These are phyloP conservation scores for Fusarium sp. DNA, from an alignment of 2,329 filamentous ascomycete genomes.

Conservation along the genomic window DNA sequence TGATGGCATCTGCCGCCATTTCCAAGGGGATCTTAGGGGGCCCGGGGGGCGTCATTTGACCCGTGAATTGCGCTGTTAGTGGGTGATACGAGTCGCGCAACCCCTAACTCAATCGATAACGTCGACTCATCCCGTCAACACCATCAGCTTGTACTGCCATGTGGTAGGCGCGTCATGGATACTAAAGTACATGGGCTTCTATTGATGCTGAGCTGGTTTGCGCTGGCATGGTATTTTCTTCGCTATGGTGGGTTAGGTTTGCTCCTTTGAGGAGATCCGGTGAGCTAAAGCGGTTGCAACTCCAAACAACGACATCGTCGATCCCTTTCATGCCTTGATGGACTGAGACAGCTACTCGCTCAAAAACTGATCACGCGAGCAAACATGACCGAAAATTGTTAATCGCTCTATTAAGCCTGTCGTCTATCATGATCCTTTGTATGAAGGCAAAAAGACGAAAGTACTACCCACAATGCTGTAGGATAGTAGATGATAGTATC, in stretches of 20 bases:
- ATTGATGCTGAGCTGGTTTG: slow-evolving; percentile 3
- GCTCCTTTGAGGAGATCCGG: neutral
- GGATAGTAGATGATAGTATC: neutral
- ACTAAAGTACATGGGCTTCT: slow-evolving; percentile 5
- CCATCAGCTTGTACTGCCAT: slow-evolving; percentile 31
- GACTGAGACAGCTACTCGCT: slow-evolving; percentile 23
- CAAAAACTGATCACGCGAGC: slow-evolving; percentile 41
- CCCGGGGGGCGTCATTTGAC: slow-evolving; percentile 47
- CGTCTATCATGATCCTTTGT: neutral
- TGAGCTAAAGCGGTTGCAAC: slow-evolving; percentile 18
- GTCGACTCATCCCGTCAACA: slow-evolving; percentile 27
- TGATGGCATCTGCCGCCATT: slow-evolving; percentile 11
- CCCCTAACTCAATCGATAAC: slow-evolving; percentile 44
- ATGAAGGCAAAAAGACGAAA: neutral
- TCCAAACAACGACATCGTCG: slow-evolving; percentile 28
- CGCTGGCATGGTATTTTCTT: slow-evolving; percentile 7
- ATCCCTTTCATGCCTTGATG: slow-evolving; percentile 27
- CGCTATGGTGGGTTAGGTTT: neutral
- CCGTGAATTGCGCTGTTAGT: slow-evolving; percentile 38
- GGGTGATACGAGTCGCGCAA: slow-evolving; percentile 32
- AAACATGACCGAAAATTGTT: slow-evolving; percentile 6
- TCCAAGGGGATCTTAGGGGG: slow-evolving; percentile 20
- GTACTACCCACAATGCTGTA: neutral
- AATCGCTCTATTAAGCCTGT: slow-evolving; percentile 7
- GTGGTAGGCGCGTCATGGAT: slow-evolving; percentile 40